phyloP scores from a whole-genome alignment of 176 grass and related monocot genomes.

The Canna indica region DNA sequence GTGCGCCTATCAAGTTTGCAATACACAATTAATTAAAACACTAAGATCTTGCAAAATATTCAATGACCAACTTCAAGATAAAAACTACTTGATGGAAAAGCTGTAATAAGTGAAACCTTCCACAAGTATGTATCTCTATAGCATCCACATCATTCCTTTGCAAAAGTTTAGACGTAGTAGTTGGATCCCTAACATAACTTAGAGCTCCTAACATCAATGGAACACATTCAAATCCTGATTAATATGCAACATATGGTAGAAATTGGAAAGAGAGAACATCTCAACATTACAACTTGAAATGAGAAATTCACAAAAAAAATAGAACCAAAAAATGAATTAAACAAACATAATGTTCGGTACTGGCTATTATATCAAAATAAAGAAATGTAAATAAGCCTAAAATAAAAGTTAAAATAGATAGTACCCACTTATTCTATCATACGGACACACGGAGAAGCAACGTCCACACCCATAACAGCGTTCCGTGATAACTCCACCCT shows the following conservation, averaged over 20 bases:
- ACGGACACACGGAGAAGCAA: constrained; percentile 76
- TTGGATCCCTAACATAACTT: constrained; percentile 70
- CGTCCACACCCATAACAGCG: constrained; percentile 80
- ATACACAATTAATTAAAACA: constrained; percentile 8
- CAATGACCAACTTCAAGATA: not conserved
- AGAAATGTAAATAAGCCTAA: not conserved
- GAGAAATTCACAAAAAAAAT: not conserved
- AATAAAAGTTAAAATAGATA: constrained; percentile 4
- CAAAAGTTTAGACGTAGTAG: constrained; percentile 55
- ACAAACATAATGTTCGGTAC: not conserved
- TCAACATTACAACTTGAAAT: not conserved
- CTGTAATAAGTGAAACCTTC: constrained; percentile 29
- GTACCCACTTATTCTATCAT: constrained; percentile 80
- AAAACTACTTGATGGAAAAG: not conserved
- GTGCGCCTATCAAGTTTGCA: constrained; percentile 41
- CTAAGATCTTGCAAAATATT: not conserved
- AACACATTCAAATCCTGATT: constrained; percentile 35
- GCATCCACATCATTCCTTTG: constrained; percentile 73
- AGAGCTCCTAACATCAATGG: constrained; percentile 60
- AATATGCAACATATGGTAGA: constrained; percentile 19
- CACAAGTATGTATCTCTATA: constrained; percentile 86
- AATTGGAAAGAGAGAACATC: constrained; percentile 7
- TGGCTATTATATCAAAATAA: not conserved
- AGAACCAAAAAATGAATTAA: not conserved
- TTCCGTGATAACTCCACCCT: constrained; percentile 74